Conservation (phyloP, 495 filamentous ascomycete genomes). For the Podospora tetraspora region DNA sequence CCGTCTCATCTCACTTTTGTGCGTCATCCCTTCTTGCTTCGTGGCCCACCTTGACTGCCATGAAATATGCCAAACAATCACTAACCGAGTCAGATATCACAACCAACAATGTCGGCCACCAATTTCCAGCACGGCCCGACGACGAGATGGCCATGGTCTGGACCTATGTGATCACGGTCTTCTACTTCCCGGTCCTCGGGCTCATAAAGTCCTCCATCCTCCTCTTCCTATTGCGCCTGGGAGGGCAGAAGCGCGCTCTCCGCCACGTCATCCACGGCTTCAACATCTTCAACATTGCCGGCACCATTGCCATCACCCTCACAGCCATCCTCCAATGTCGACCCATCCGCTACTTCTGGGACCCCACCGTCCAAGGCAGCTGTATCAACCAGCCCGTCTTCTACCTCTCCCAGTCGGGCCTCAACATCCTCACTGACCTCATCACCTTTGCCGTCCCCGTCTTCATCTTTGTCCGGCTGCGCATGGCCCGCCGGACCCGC, state of each 20-base stretch:
- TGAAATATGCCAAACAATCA: neutral
- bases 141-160: neutral
- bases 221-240: constrained; percentile 9
- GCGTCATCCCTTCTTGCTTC: neutral
- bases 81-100: constrained; percentile 5
- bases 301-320: constrained; percentile 12
- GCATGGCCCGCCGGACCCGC: constrained; percentile 16
- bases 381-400: constrained; percentile 19
- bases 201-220: constrained; percentile 11
- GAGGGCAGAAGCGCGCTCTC: neutral
- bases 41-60: neutral
- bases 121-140: neutral
- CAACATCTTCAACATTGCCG: neutral
- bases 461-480: constrained; percentile 8
- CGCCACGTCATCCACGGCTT: constrained; percentile 7
- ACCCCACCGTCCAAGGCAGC: neutral
- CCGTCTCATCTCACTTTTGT: constrained; percentile 10
- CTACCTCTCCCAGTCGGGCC: constrained; percentile 19
- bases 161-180: constrained; percentile 3
- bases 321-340: constrained; percentile 20
- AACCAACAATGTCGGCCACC: constrained; percentile 10
- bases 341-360: constrained; percentile 22
- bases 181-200: constrained; percentile 10
- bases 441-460: constrained; percentile 21
- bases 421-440: constrained; percentile 21